A percentile compares a stretch with the other conserved stretches of the same genome.
These are phyloP conservation scores for Oryza australiensis DNA, from an alignment of 176 grass and related monocot genomes.

Conservation along the genomic window DNA sequence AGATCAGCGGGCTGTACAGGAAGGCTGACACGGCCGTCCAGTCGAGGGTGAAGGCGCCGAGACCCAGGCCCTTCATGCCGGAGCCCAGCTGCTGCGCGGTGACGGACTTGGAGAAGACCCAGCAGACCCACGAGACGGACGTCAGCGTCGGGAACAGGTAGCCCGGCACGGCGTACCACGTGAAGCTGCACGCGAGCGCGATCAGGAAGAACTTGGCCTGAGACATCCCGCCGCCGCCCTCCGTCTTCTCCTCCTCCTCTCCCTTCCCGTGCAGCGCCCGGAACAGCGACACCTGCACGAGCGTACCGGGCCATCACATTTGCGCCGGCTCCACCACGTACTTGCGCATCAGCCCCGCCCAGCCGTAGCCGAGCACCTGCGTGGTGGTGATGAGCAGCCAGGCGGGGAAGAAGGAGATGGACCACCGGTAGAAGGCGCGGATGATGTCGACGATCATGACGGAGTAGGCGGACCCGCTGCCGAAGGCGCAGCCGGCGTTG, in stretches of 20 bases:
- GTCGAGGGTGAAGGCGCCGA: slow-evolving; percentile 80
- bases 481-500: slow-evolving; percentile 69
- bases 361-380: slow-evolving; percentile 84
- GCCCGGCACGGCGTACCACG: slow-evolving; percentile 64
- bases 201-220: slow-evolving; percentile 85
- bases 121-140: slow-evolving; percentile 83
- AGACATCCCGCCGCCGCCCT: slow-evolving; percentile 37
- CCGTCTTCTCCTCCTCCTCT: not conserved
- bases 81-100: slow-evolving; percentile 83
- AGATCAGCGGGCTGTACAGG: slow-evolving; percentile 70
- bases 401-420: slow-evolving; percentile 52
- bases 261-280: slow-evolving; percentile 80
- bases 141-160: slow-evolving; percentile 67
- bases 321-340: slow-evolving; percentile 85
- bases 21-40: slow-evolving; percentile 70
- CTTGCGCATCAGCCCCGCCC: slow-evolving; percentile 88
- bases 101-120: slow-evolving; percentile 73
- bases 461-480: slow-evolving; percentile 61
- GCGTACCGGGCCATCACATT: slow-evolving; percentile 93
- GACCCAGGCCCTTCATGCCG: slow-evolving; percentile 61
- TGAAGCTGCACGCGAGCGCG: slow-evolving; percentile 66
- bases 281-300: slow-evolving; percentile 95
- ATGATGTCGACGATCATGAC: slow-evolving; percentile 73
- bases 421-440: slow-evolving; percentile 62
- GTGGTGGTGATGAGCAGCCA: slow-evolving; percentile 69